Evolutionary conservation across 2,329 filamentous ascomycete species (phyloP).

Genomic region (Xylariales sp.): DNA sequence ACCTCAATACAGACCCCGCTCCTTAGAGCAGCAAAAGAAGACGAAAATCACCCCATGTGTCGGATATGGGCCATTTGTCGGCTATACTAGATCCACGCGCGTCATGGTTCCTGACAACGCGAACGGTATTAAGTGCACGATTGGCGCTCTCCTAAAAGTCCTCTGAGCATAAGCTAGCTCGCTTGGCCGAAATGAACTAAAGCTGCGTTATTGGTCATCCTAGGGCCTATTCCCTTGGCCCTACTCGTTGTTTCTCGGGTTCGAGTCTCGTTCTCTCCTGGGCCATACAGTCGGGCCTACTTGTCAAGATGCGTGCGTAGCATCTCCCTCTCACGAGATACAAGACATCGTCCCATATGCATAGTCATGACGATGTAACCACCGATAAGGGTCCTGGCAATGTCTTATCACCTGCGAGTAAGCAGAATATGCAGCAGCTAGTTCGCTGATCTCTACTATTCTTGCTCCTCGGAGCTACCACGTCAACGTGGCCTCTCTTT

Average conservation of each 20-base stretch:
- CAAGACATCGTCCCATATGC: too few relatives aligned
- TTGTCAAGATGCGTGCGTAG: neutral
- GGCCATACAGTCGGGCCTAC: neutral
- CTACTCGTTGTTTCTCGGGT: neutral
- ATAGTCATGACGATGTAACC: neutral
- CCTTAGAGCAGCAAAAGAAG: neutral
- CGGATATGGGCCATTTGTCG: too few relatives aligned
- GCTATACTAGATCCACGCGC: too few relatives aligned
- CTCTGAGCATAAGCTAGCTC: neutral
- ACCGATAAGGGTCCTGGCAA: neutral
- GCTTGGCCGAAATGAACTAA: neutral
- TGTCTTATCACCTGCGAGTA: neutral
- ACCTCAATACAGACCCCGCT: neutral
- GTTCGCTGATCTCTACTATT: constrained; percentile 6
- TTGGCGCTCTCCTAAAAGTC: neutral
- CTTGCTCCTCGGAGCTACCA: neutral
- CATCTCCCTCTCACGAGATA: neutral
- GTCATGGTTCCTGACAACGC: neutral
- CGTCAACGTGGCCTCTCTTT: neutral
- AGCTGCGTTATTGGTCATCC: neutral
- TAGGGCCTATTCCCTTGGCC: neutral
- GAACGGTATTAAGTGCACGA: neutral
- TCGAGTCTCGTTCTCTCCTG: neutral
- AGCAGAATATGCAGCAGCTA: neutral
- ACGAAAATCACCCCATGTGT: neutral